Evolutionary conservation across 2,329 filamentous ascomycete species (phyloP), one percentile per base, ranked within the genome.

Genomic region (Fusarium drepaniforme): DNA sequence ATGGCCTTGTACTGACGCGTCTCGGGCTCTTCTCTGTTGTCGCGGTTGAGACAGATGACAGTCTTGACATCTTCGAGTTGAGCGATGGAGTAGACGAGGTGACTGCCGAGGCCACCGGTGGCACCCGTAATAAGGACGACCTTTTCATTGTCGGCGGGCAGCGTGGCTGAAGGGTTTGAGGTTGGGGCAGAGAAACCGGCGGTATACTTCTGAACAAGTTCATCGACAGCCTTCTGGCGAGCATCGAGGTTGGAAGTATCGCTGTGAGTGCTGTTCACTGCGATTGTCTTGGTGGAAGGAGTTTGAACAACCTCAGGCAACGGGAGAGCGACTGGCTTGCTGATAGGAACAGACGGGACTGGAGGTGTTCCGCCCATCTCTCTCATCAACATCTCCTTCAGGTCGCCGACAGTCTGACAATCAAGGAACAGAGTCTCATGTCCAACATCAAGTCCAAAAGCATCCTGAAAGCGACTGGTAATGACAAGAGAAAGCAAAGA

Each of bases 401-500:
- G 33, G 8, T 75, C 72, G 0, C 38, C 60, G 0, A 74, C 68
- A 0, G 72, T 75, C 28, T 75, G 68, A 0, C 72, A 74, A 0
- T 74, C 72, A 58, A 74, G 72, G 30, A 74, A 74, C 8, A 74
- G 18, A n/a, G 74, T 69, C 23, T 74, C 72, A 16, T 74, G 72
- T 0, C 60, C 21, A 0, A 74, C 37, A 28, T 74, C 72, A 13
- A 74, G 12, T 0, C 70, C 72, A 18, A 74, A 74, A 0, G 49
- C 40, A 40, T 91, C 90, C 21, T 88, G 87, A 63, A 92, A 85
- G 25, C 88, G 85, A 33, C 88, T 88, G 23, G 85, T 85, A 38
- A 92, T 88, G 3, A 89, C 90, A 51, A 92, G 81, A 3, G 88
- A 86, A 84, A 92, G 88, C 16, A 92, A 83, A 1, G 90, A 92